A percentile compares a stretch with the other conserved stretches of the same genome.
Conservation (phyloP, 805 yeast species). For the Starmerella cellae region DNA sequence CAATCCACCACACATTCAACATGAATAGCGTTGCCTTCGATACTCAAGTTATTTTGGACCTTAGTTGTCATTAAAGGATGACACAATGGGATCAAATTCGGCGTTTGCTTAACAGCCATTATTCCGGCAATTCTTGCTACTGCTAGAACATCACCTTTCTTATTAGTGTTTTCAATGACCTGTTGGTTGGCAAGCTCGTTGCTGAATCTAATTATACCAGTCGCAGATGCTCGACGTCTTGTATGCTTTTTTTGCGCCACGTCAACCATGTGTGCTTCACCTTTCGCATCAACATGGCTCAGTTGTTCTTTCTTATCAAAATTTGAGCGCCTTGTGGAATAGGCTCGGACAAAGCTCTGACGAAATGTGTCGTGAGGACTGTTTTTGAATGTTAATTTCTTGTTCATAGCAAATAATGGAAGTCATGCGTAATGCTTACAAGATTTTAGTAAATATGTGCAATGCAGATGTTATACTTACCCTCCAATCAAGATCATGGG, state of each 20-base stretch:
- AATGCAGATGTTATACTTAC: conserved; percentile 26
- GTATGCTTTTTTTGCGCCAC: conserved; percentile 32
- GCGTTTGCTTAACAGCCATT: conserved; percentile 39
- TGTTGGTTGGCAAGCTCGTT: conserved; percentile 25
- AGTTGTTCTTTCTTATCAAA: conserved; percentile 17
- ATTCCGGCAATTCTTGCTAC: conserved; percentile 40
- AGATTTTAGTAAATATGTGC: too few species aligned
- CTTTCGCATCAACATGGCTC: conserved; percentile 32
- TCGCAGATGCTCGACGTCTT: conserved; percentile 33
- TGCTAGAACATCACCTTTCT: conserved; percentile 42
- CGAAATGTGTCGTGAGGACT: too few species aligned
- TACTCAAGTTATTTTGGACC: conserved; percentile 28
- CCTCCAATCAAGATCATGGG: conserved; percentile 50
- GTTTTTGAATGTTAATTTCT: too few species aligned
- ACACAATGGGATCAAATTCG: conserved; percentile 38
- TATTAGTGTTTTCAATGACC: conserved; percentile 30
- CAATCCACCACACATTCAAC: conserved; percentile 34
- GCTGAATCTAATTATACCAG: conserved; percentile 34
- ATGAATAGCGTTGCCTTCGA: conserved; percentile 23
- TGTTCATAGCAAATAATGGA: too few species aligned
- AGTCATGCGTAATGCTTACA: too few species aligned
- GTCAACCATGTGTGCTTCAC: conserved; percentile 40
- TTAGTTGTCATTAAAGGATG: conserved; percentile 37
- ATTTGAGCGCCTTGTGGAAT: conserved; percentile 1
- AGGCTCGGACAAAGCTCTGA: not conserved